Conservation (phyloP, 176 grass and related monocot genomes). For the Miscanthus lutarioriparius region DNA sequence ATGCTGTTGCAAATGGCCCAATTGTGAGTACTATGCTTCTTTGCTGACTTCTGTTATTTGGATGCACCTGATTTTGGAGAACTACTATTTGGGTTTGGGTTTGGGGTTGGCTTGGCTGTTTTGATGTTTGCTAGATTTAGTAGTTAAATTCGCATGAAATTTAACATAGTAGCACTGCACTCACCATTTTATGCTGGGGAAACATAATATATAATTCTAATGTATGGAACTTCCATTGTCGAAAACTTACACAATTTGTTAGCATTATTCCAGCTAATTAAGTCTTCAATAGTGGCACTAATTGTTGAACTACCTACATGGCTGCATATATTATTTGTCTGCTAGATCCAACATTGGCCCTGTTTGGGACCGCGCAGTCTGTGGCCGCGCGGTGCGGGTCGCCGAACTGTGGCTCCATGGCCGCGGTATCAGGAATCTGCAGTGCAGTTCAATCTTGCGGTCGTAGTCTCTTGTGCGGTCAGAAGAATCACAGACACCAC, state of each 20-base stretch:
- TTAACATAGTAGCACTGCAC: background rate
- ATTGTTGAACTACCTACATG: background rate
- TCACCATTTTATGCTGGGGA: background rate
- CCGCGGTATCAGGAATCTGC: background rate
- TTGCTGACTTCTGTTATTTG: background rate
- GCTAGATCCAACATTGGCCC: background rate
- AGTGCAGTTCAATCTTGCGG: background rate
- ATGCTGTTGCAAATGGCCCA: slow-evolving; percentile 80
- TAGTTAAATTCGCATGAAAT: background rate
- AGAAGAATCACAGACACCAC: background rate
- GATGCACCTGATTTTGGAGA: background rate
- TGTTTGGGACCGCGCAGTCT: background rate
- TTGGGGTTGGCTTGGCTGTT: background rate
- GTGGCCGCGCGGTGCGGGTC: background rate
- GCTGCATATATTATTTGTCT: background rate
- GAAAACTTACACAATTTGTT: background rate
- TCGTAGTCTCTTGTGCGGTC: background rate
- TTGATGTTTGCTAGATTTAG: background rate
- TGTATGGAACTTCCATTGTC: background rate
- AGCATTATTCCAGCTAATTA: background rate
- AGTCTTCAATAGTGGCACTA: background rate
- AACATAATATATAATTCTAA: background rate
- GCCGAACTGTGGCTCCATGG: background rate
- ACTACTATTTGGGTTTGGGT: background rate
- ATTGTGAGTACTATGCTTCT: slow-evolving; percentile 61